Percentiles rank a stretch among this genome's conserved stretches.
Conservation (phyloP, 495 filamentous ascomycete species). For the Hypoxylon lienhwacheense region DNA sequence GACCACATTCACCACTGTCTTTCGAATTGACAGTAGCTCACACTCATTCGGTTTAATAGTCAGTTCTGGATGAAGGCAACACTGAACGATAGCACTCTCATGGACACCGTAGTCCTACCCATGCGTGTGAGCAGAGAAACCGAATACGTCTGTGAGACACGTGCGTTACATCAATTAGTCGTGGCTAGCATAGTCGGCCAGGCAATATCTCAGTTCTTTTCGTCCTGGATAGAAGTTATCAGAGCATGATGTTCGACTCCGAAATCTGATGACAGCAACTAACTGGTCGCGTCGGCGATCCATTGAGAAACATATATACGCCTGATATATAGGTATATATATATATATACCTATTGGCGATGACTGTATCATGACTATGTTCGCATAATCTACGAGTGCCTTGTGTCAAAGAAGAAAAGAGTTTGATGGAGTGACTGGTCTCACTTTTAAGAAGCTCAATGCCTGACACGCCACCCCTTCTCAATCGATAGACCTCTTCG, state of each 20-base stretch:
- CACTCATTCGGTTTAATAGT: slow-evolving; percentile 25
- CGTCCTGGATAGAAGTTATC: background rate
- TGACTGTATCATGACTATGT: too few relatives aligned
- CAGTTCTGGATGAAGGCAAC: slow-evolving; percentile 13
- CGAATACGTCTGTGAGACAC: slow-evolving; percentile 2
- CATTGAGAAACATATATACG: too few relatives aligned
- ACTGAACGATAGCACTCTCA: background rate
- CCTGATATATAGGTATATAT: too few relatives aligned
- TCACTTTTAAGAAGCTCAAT: too few relatives aligned
- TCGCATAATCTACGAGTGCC: too few relatives aligned
- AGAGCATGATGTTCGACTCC: background rate
- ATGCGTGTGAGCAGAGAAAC: background rate
- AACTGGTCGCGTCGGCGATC: background rate
- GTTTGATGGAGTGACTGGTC: too few relatives aligned
- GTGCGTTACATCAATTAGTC: background rate
- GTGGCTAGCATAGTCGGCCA: background rate
- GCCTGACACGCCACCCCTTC: too few relatives aligned
- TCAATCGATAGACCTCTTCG: too few relatives aligned
- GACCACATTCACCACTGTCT: slow-evolving; percentile 9
- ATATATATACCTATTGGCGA: too few relatives aligned
- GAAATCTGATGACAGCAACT: background rate
- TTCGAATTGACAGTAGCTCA: slow-evolving; percentile 7
- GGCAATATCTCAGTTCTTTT: background rate
- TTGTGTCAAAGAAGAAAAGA: too few relatives aligned
- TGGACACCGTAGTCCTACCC: background rate